Evolutionary conservation across 1,284 basidiomycete genomes (phyloP).

Genomic region (Acaromyces ingoldii): DNA sequence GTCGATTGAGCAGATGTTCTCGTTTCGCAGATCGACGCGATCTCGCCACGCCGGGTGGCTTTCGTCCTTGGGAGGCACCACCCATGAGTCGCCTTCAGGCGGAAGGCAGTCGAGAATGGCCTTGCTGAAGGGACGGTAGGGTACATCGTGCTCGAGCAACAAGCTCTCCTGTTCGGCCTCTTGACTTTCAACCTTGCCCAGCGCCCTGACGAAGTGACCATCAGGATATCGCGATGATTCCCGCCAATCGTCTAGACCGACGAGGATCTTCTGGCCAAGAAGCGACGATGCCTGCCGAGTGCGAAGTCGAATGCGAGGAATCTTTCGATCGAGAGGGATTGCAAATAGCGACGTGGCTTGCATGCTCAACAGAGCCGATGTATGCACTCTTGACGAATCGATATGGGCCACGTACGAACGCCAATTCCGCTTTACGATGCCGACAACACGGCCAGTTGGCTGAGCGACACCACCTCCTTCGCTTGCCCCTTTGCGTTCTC

Average conservation of each 20-base stretch:
- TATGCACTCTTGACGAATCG: slow-evolving; percentile 76
- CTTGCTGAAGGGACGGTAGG: slow-evolving; percentile 91
- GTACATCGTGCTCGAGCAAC: slow-evolving; percentile 90
- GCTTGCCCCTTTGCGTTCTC: slow-evolving; percentile 54
- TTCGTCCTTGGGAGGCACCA: slow-evolving; percentile 72
- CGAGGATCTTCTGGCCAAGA: slow-evolving; percentile 88
- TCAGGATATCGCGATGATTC: slow-evolving; percentile 84
- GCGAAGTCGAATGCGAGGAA: slow-evolving; percentile 88
- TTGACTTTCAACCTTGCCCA: slow-evolving; percentile 87
- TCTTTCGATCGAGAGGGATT: slow-evolving; percentile 81
- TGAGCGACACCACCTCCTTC: slow-evolving; percentile 50
- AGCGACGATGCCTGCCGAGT: slow-evolving; percentile 88
- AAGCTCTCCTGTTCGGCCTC: slow-evolving; percentile 94
- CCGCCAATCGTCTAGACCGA: slow-evolving; percentile 91
- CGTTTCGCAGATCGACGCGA: slow-evolving; percentile 77
- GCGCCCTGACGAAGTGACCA: slow-evolving; percentile 89
- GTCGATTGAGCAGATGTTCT: slow-evolving; percentile 93
- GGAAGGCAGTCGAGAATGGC: slow-evolving; percentile 90
- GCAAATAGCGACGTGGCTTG: slow-evolving; percentile 91
- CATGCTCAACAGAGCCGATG: slow-evolving; percentile 67
- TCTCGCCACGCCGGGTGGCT: slow-evolving; percentile 68
- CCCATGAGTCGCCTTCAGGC: slow-evolving; percentile 82
- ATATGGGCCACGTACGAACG: slow-evolving; percentile 88
- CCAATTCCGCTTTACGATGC: slow-evolving; percentile 93
- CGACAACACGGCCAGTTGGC: slow-evolving; percentile 87